Conservation (phyloP, 2,329 filamentous ascomycete genomes). For the Colletotrichum sp. region DNA sequence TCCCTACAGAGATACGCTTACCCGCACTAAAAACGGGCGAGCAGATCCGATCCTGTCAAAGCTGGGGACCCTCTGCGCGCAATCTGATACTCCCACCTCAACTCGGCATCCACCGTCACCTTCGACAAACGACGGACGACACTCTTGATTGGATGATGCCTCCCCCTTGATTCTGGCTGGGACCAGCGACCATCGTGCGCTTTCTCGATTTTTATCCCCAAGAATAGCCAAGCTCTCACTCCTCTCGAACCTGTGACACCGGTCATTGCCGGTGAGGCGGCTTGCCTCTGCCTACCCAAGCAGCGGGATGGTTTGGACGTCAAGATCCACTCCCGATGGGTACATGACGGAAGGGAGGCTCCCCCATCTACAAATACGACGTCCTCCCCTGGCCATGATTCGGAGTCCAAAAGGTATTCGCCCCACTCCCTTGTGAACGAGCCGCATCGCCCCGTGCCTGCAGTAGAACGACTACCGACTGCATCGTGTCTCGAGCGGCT, state of each 20-base stretch:
- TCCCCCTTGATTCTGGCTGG: neutral
- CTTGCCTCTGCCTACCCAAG: neutral
- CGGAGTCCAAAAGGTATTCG: neutral
- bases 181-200: neutral
- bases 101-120: slow-evolving; percentile 4
- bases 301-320: neutral
- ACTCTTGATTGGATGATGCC: neutral
- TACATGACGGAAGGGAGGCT: neutral
- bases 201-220: neutral
- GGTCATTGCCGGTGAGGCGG: neutral
- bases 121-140: neutral
- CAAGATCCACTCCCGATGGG: neutral
- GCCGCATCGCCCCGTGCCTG: slow-evolving; percentile 4
- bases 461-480: neutral
- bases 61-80: slow-evolving; percentile 3
- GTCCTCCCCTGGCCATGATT: neutral
- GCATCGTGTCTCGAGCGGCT: slow-evolving; percentile 9
- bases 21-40: slow-evolving; percentile 10
- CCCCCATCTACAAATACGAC: neutral
- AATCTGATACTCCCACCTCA: slow-evolving; percentile 9
- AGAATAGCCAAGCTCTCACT: neutral
- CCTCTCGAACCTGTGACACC: neutral
- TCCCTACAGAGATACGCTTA: neutral
- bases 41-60: slow-evolving; percentile 20
- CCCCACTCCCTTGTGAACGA: neutral